Base-by-base conservation (phyloP, 805 yeast genomes). In the Ogataea degrootiae region DNA sequence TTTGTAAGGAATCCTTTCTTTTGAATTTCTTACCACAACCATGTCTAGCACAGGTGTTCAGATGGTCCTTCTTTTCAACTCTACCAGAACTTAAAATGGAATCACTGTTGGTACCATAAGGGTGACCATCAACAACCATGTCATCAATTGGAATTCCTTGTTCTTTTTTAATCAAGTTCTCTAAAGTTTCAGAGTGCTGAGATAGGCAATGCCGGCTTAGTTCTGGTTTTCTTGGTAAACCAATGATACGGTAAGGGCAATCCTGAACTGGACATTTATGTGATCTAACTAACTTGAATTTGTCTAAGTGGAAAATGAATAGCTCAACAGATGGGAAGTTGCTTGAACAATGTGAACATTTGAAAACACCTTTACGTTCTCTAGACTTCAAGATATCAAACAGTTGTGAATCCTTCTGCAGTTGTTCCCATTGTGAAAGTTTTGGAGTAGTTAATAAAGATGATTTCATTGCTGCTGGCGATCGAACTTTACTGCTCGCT, bases 1-100 rank as follows among this genome's bases (percentile, higher is more conserved):
- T 69, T 39, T 68, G 71, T 47, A 74, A 67, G 1, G 83, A 75
- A 58, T 81, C 85, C 45, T 71, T 72, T 43, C 85, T 64, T 50
- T 73, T 72, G 55, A 80, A 80, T 7, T 55, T 57, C 51, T 75
- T 77, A 9, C 69, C 72, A 54, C 86, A 81, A 23, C 61, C 56
- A 19, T 49, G 56, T 39, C 46, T 47, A 6, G 29, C 26, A 44
- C 67, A 63, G 6, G 50, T 53, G 39, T 51, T 52, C 38, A 48
- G 36, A 29, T 46, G 45, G 21, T 48, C 51, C 16, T 47, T 48
- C 19, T 39, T 44, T 17, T 34, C 39, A n/a, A 16, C 6, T 36
- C 22, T 33, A 38, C 19, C 42, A 14, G 21, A 31, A 6, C 11
- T 19, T 2, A 16, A 16, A 21, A 35, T 23, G 6, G 17, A n/a